Base-by-base conservation (phyloP, 2,329 filamentous ascomycete genomes). In the Cytospora piceae region DNA sequence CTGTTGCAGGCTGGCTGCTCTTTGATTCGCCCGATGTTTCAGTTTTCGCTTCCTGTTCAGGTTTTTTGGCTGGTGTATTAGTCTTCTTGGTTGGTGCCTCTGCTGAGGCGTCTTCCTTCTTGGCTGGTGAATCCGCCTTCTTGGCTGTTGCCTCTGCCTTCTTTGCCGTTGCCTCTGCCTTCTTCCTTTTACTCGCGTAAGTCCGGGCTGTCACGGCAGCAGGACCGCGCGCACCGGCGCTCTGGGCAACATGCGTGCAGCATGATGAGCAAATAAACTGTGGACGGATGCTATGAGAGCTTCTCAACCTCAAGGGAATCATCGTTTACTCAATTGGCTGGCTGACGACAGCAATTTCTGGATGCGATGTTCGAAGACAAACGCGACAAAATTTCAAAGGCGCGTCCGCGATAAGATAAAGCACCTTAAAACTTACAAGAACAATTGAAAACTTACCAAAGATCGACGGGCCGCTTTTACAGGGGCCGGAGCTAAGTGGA, bases 391-490 rank as follows among this genome's bases (percentile, higher is more conserved):
- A 65, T 24, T 46, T 52, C 39, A 29, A 29, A 58, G 34, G 32
- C 46, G 24, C 53, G 51, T 1, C 17, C 27, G 27, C 56, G 65
- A 67, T 67, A 67, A 67, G 65, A 67, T 67, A 67, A n/a, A 27
- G 32, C 32, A 34, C 32, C 32, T 6, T 4, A 34, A 42, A 27
- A 34, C 51, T 20, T n/a, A 49, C 3, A 22, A 14, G 27, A 29
- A 29, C 32, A 34, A 2, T 12, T 34, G 11, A 34, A 42, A 27
- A 46, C 51, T 20, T n/a, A 49, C 9, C 27, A 29, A 12, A 14
- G n/a, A 49, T 49, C 46, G 46, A 20, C 46, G 11, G 34, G 65
- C 52, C n/a, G 22, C 55, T 29, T 29, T 5, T 51, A 54, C 61
- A 67, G 65, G 65, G 65, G 42, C 64, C 49, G 52, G 27, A 31